Conservation (phyloP, 176 grass and related monocot species). For the Dendrocalamus sinicus region DNA sequence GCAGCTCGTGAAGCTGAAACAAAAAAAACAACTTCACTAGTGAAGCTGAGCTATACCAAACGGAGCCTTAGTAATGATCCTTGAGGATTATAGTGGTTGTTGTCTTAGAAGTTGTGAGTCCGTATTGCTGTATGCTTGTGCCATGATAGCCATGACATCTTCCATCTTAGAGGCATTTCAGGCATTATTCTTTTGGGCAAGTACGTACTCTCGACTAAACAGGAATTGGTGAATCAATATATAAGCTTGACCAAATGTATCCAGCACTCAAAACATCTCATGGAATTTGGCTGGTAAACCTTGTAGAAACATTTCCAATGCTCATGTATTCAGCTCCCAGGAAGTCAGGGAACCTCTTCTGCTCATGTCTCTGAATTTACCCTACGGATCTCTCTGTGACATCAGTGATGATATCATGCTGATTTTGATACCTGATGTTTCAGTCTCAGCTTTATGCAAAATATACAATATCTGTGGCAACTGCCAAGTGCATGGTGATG, state of each 20-base stretch:
- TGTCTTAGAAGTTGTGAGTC: not conserved
- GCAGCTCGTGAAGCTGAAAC: too few species aligned
- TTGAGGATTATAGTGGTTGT: not conserved
- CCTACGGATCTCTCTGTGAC: not conserved
- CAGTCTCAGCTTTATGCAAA: conserved; percentile 14
- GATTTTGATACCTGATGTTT: conserved; percentile 34
- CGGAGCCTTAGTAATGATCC: not conserved
- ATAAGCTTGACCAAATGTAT: conserved; percentile 17
- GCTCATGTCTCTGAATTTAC: not conserved
- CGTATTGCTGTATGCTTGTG: not conserved
- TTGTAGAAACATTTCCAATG: not conserved
- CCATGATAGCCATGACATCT: not conserved
- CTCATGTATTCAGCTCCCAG: not conserved
- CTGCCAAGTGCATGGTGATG: conserved; percentile 26
- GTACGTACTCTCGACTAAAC: not conserved
- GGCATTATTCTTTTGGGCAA: not conserved
- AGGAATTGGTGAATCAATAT: conserved; percentile 2
- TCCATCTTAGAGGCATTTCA: not conserved
- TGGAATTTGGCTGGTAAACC: not conserved
- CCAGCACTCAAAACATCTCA: not conserved
- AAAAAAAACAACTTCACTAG: too few species aligned
- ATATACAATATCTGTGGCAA: not conserved
- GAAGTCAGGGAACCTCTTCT: not conserved
- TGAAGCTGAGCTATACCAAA: too few species aligned
- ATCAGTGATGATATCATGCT: conserved; percentile 38